Evolutionary conservation across 306 rosid genomes (phyloP).

Genomic region (Chamaecrista fasciculata): DNA sequence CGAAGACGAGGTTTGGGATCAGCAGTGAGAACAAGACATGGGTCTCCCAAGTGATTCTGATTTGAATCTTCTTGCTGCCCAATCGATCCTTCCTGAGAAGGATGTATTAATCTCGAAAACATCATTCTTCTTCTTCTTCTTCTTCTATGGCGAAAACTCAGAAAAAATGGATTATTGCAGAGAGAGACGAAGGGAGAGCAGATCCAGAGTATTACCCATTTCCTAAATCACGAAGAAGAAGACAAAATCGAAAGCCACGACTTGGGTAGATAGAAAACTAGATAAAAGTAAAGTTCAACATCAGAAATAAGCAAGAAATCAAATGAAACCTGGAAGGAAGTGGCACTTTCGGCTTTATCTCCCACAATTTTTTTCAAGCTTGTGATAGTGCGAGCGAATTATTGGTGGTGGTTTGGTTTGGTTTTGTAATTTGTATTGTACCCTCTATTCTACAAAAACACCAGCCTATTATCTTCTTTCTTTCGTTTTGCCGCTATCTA

Average conservation of each 20-base stretch:
- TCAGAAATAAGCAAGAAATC: too few relatives aligned
- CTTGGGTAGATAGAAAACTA: background rate
- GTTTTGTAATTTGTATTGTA: too few relatives aligned
- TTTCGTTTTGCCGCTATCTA: too few relatives aligned
- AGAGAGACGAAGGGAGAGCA: background rate
- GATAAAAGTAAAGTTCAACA: background rate
- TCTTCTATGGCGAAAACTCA: background rate
- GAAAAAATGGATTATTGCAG: background rate
- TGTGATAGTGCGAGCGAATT: too few relatives aligned
- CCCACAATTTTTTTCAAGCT: too few relatives aligned
- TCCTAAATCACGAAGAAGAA: background rate
- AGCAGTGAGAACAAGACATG: conserved; percentile 64
- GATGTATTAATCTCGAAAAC: background rate
- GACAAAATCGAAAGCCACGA: background rate
- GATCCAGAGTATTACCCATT: background rate
- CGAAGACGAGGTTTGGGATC: conserved; percentile 79
- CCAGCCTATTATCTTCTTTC: too few relatives aligned
- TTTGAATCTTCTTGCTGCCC: conserved; percentile 24
- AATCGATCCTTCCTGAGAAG: background rate
- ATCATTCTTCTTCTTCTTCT: background rate
- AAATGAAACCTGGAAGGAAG: too few relatives aligned
- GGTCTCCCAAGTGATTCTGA: conserved; percentile 44
- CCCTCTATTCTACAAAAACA: too few relatives aligned
- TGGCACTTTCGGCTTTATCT: too few relatives aligned
- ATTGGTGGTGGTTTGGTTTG: too few relatives aligned